phyloP scores from a whole-genome alignment of 148 eudicot genomes.

The Mesembryanthemum crystallinum region DNA sequence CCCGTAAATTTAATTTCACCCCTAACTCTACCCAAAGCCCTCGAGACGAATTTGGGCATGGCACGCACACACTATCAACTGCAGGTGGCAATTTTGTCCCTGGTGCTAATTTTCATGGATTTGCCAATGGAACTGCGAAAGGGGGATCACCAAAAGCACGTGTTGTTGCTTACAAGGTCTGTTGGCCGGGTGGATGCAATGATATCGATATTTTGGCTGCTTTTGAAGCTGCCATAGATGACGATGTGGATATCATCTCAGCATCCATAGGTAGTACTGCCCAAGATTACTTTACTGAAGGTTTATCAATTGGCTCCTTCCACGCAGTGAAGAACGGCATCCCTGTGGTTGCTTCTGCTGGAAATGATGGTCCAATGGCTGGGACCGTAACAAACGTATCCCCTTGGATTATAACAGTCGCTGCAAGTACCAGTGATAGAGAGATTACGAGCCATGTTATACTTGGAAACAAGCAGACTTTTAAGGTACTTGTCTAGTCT shows the following conservation, averaged over 20 bases:
- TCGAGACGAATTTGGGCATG: not conserved
- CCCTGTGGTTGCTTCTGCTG: constrained; percentile 22
- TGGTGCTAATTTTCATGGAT: not conserved
- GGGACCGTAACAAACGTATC: constrained; percentile 17
- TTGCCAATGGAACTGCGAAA: constrained; percentile 15
- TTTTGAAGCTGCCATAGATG: constrained; percentile 18
- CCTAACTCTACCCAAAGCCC: constrained; percentile 9
- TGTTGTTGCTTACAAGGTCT: constrained; percentile 27
- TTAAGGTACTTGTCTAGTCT: not conserved
- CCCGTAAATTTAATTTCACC: not conserved
- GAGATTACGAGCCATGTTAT: not conserved
- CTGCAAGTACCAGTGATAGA: constrained; percentile 24
- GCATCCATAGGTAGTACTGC: constrained; percentile 9
- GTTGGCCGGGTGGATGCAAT: constrained; percentile 22
- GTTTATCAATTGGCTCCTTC: constrained; percentile 23
- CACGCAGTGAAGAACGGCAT: constrained; percentile 21
- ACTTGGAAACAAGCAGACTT: constrained; percentile 14
- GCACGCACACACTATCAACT: constrained; percentile 13
- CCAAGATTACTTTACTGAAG: not conserved
- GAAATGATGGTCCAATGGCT: constrained; percentile 16
- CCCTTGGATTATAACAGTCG: constrained; percentile 31
- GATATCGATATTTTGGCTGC: constrained; percentile 22
- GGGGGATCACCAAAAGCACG: constrained; percentile 29
- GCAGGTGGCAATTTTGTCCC: constrained; percentile 3
- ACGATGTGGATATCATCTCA: constrained; percentile 17